A percentile compares a stretch with the other conserved stretches of the same genome.
Conservation (phyloP, 345 rosid genomes). For the Lepidium aucheri region DNA sequence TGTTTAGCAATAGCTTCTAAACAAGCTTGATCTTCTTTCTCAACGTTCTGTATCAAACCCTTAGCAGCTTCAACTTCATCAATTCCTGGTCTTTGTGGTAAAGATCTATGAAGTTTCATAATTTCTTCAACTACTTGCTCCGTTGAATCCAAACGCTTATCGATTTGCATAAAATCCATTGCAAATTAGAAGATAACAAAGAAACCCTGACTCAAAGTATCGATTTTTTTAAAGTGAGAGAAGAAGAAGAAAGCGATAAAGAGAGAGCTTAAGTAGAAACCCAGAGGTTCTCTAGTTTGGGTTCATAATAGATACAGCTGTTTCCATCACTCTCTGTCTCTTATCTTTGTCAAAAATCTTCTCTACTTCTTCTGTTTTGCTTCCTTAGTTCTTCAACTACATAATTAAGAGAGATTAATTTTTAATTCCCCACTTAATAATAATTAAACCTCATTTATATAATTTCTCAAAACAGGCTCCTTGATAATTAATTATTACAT, state of each 20-base stretch:
- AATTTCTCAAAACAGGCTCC: background rate
- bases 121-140: constrained; percentile 83
- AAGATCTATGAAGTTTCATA: constrained; percentile 80
- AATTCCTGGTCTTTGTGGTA: constrained; percentile 67
- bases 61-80: constrained; percentile 87
- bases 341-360: background rate
- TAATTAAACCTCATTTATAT: background rate
- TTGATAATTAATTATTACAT: background rate
- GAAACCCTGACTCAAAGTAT: background rate
- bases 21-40: constrained; percentile 70
- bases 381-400: constrained; percentile 1
- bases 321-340: constrained; percentile 27
- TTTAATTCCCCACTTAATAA: background rate
- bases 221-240: background rate
- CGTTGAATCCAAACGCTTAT: constrained; percentile 37
- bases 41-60: constrained; percentile 54
- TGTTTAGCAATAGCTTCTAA: constrained; percentile 58
- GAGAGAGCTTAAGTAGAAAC: constrained; percentile 26
- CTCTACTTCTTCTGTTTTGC: background rate
- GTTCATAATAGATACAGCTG: constrained; percentile 21
- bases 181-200: background rate
- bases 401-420: background rate
- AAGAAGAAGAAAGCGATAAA: background rate
- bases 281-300: constrained; percentile 11
- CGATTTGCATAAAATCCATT: constrained; percentile 38